Conservation (phyloP, 2,329 filamentous ascomycete genomes). For the Penicillium sp. region DNA sequence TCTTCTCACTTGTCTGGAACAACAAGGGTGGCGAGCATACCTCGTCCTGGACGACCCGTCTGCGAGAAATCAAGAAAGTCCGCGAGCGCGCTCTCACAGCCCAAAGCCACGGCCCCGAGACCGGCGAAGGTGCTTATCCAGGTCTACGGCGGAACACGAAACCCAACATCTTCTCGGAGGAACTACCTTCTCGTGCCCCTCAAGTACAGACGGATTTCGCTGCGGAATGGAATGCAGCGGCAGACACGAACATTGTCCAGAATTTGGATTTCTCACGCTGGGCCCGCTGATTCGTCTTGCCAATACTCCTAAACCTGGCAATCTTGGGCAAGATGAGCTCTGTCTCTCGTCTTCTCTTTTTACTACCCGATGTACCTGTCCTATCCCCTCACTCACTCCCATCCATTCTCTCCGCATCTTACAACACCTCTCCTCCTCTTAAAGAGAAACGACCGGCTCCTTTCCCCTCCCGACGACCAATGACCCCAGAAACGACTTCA, state of each 20-base stretch:
- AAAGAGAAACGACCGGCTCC: constrained; percentile 12
- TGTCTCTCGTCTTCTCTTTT: background rate
- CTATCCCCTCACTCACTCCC: background rate
- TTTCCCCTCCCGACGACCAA: constrained; percentile 10
- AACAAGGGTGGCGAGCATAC: constrained; percentile 72
- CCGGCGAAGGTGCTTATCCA: constrained; percentile 33
- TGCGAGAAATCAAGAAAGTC: constrained; percentile 79
- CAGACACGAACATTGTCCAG: constrained; percentile 39
- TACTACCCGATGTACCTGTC: background rate
- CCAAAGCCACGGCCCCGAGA: constrained; percentile 29
- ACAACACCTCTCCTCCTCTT: background rate
- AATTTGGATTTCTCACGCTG: constrained; percentile 46
- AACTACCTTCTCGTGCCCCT: constrained; percentile 31
- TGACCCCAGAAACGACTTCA: constrained; percentile 21
- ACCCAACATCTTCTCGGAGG: constrained; percentile 38
- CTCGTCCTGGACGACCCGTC: constrained; percentile 82
- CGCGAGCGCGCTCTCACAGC: constrained; percentile 56
- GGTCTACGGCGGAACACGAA: constrained; percentile 39
- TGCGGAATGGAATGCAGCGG: constrained; percentile 38
- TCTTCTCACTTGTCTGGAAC: constrained; percentile 90
- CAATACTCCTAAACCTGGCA: background rate
- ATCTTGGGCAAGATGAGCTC: background rate
- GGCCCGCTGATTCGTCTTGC: constrained; percentile 30
- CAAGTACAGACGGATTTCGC: constrained; percentile 35
- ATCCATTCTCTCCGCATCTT: background rate